Conservation (phyloP, 768 basidiomycete genomes). For the Leccinum pellstonianum region DNA sequence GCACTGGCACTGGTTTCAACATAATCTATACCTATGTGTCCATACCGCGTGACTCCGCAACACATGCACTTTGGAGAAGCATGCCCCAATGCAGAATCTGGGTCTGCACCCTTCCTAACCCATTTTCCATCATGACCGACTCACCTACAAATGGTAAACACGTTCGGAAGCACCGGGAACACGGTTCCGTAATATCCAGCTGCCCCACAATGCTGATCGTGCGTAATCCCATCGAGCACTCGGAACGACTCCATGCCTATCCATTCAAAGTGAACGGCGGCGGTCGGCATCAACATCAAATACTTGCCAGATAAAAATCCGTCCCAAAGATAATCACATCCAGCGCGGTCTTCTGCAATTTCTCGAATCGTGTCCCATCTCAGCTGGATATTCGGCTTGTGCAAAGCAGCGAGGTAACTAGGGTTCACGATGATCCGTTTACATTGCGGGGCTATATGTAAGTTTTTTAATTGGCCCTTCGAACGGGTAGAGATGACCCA, state of each 20-base stretch:
- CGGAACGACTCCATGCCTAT: background rate
- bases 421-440: conserved; percentile 54
- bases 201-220: background rate
- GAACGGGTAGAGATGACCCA: background rate
- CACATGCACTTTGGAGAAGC: conserved; percentile 1
- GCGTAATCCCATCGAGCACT: background rate
- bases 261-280: background rate
- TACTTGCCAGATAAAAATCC: conserved; percentile 7
- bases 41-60: conserved; percentile 6
- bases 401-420: conserved; percentile 49
- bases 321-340: conserved; percentile 3
- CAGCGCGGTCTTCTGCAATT: background rate
- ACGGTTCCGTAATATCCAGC: conserved; percentile 49
- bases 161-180: conserved; percentile 35
- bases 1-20: conserved; percentile 8
- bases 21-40: background rate
- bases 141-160: conserved; percentile 1
- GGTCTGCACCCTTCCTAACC: background rate
- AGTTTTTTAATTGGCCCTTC: background rate
- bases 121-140: background rate
- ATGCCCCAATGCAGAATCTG: conserved; percentile 2
- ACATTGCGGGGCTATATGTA: conserved; percentile 49
- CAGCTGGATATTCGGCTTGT: conserved; percentile 48
- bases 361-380: conserved; percentile 21
- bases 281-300: background rate